Conservation (phyloP, 2,329 filamentous ascomycete species). For the Exophiala alcalophila region DNA sequence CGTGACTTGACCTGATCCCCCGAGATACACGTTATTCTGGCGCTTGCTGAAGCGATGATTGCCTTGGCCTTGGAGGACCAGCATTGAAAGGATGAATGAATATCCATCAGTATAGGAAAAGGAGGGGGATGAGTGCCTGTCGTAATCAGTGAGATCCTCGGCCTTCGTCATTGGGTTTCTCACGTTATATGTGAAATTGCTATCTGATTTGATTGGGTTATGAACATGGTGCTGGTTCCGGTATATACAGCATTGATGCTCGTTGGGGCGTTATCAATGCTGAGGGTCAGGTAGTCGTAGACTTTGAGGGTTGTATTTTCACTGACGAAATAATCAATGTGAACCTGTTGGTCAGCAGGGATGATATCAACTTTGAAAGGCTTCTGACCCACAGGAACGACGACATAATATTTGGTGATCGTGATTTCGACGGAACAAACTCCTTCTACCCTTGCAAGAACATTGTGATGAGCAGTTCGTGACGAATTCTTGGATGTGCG, state of each 20-base stretch:
- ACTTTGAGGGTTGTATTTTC: conserved; percentile 19
- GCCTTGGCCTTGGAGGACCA: not conserved
- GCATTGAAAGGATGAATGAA: conserved; percentile 13
- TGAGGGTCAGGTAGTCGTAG: conserved; percentile 21
- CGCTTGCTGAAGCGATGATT: conserved; percentile 18
- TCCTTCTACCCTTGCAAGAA: not conserved
- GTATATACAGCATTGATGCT: conserved; percentile 23
- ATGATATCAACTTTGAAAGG: too few relatives aligned
- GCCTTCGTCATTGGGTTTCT: too few relatives aligned
- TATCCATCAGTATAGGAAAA: conserved; percentile 12
- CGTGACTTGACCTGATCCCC: conserved; percentile 17
- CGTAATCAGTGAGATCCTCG: not conserved
- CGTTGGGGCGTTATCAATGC: conserved; percentile 26
- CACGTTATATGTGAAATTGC: conserved; percentile 4
- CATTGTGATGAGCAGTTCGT: not conserved
- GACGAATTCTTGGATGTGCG: not conserved
- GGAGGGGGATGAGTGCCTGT: conserved; percentile 8
- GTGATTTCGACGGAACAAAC: conserved; percentile 9
- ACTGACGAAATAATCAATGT: conserved; percentile 22
- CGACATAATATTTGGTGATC: conserved; percentile 10
- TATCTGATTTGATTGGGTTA: conserved; percentile 8
- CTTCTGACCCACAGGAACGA: conserved; percentile 10
- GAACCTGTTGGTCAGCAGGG: conserved; percentile 7
- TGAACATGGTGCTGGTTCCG: conserved; percentile 9
- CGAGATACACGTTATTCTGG: conserved; percentile 13